Evolutionary conservation across 2,329 filamentous ascomycete genomes (phyloP), one percentile per base, ranked within the genome.

Genomic region (Thermothelomyces thermophilus): DNA sequence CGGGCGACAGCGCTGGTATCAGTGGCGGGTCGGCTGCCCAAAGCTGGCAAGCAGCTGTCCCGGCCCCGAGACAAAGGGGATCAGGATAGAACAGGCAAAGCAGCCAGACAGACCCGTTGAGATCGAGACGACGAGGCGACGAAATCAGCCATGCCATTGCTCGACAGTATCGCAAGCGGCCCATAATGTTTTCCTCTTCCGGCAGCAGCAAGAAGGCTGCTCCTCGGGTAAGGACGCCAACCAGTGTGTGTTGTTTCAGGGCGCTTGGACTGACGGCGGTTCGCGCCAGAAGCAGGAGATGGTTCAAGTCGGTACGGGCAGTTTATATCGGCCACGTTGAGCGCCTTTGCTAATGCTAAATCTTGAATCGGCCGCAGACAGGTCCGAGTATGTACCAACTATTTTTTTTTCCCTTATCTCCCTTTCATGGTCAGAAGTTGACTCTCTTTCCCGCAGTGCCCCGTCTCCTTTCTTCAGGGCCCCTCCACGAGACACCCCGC

Each of bases 231-330:
- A 54, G 60, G 13, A 14, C 36, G 35, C 35, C 41, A 48, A n/a
- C 19, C 31, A 26, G 9, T 9, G 65, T 76, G 68, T 34, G 68
- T 33, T 53, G 41, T 56, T 42, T 40, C 22, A 28, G 41, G 36
- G 36, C 16, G 34, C 39, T 11, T 30, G 24, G 6, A 52, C 50
- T 53, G 46, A 46, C 44, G 37, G 42, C 43, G 41, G 58, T 56
- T 56, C 62, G 47, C 70, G 60, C 69, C 65, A 59, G n/a, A 62
- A 72, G 65, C 75, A 97, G 89, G 93, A 98, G 79, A 98, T 98
- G 93, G 88, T 96, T 62, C 91, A 98, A 86, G 90, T 98, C 76
- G 91, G 93, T 97, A 84, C 64, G 77, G 40, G 37, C 44, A 44
- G 14, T 16, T 34, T 17, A 19, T 26, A 14, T 16, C 35, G 31